phyloP scores from a whole-genome alignment of 2,329 filamentous ascomycete species.

The Exophiala dermatitidis region DNA sequence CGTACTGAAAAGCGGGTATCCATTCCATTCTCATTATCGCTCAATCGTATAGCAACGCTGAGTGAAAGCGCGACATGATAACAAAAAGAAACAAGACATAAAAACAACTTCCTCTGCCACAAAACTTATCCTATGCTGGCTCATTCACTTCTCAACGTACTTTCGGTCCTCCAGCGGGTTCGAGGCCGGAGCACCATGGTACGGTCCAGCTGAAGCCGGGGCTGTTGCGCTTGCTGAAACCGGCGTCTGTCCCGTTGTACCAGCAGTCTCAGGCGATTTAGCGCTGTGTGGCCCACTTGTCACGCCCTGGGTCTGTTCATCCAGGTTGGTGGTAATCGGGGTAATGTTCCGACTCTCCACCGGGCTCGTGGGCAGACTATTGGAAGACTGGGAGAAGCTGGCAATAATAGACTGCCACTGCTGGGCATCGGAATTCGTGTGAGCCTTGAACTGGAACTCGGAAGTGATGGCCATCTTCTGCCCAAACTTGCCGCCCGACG shows the following conservation, averaged over 20 bases:
- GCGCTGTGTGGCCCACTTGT: constrained; percentile 17
- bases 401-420: constrained; percentile 75
- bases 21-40: neutral
- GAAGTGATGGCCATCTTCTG: constrained; percentile 72
- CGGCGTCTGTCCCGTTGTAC: neutral
- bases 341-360: constrained; percentile 18
- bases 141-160: constrained; percentile 10
- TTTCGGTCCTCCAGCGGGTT: constrained; percentile 4
- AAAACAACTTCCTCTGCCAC: neutral
- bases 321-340: constrained; percentile 17
- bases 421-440: constrained; percentile 68
- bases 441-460: constrained; percentile 82
- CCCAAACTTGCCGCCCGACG: constrained; percentile 65
- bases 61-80: neutral
- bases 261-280: constrained; percentile 4
- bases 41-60: neutral
- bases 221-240: constrained; percentile 2
- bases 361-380: constrained; percentile 23
- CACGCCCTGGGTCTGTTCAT: constrained; percentile 18
- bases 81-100: neutral
- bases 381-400: constrained; percentile 15
- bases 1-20: neutral
- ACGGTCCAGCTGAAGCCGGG: constrained; percentile 4
- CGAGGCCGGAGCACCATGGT: constrained; percentile 6
- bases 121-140: neutral